These are phyloP conservation scores for Nannochloris sp. DNA, from an alignment of 139 green algal genomes.

Conservation along the genomic window DNA sequence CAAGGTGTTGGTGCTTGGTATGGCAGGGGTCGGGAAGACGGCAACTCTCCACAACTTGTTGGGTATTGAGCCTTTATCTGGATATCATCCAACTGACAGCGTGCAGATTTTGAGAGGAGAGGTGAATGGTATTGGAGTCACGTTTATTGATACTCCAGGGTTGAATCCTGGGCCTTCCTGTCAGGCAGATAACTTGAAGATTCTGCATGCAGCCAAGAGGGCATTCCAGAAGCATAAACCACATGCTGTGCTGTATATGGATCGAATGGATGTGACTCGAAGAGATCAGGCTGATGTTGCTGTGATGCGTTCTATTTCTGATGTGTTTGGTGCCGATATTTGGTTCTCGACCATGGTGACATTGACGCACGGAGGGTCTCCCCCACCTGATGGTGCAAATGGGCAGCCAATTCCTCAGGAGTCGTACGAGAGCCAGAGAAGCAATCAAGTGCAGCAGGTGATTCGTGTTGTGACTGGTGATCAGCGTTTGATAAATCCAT, in stretches of 20 bases:
- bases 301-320: slow-evolving; percentile 52
- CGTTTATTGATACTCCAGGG: slow-evolving; percentile 76
- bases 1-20: slow-evolving; percentile 68
- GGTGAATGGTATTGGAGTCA: slow-evolving; percentile 50
- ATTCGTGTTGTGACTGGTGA: slow-evolving; percentile 23
- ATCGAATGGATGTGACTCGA: slow-evolving; percentile 51
- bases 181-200: not conserved
- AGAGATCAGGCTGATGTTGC: slow-evolving; percentile 28
- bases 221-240: slow-evolving; percentile 44
- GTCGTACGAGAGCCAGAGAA: slow-evolving; percentile 53
- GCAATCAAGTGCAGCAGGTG: slow-evolving; percentile 54
- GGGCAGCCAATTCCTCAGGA: slow-evolving; percentile 50
- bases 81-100: slow-evolving; percentile 18
- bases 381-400: slow-evolving; percentile 52
- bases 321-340: slow-evolving; percentile 49
- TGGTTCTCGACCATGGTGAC: slow-evolving; percentile 70
- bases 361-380: slow-evolving; percentile 56
- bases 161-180: slow-evolving; percentile 30
- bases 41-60: slow-evolving; percentile 61
- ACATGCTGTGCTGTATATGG: slow-evolving; percentile 68
- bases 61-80: slow-evolving; percentile 13
- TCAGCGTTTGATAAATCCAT: slow-evolving; percentile 57
- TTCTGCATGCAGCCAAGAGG: slow-evolving; percentile 27
- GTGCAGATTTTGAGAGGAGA: slow-evolving; percentile 32
- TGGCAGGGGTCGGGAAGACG: slow-evolving; percentile 61